Percentiles rank a stretch among this genome's conserved stretches.
These are phyloP conservation scores for Chrysoporthe cubensis DNA, from an alignment of 2,329 filamentous ascomycete genomes.

Conservation along the genomic window DNA sequence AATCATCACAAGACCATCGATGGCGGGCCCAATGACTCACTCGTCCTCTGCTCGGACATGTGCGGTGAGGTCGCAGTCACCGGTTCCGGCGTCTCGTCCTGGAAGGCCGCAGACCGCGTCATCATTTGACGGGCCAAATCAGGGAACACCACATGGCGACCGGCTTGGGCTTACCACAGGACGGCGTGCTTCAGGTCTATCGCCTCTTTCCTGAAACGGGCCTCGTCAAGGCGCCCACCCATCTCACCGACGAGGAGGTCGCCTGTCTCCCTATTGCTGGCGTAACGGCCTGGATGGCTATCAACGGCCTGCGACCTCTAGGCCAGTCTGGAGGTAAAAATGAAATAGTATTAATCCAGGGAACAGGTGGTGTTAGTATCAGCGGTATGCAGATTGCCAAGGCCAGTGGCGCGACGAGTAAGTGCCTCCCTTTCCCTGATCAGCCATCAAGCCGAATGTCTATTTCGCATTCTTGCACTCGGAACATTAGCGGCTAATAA, in stretches of 20 bases:
- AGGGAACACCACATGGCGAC: constrained; percentile 56
- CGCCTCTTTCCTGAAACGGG: constrained; percentile 61
- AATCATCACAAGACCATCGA: constrained; percentile 63
- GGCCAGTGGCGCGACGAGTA: constrained; percentile 53
- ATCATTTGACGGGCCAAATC: constrained; percentile 65
- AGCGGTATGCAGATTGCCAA: constrained; percentile 58
- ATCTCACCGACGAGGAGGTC: constrained; percentile 63
- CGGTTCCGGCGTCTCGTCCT: constrained; percentile 46
- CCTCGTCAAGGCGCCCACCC: constrained; percentile 59
- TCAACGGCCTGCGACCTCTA: constrained; percentile 62
- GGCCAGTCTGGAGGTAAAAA: constrained; percentile 52
- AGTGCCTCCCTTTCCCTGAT: constrained; percentile 33
- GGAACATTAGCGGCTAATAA: constrained; percentile 37
- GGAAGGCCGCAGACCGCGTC: constrained; percentile 66
- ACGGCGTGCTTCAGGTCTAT: constrained; percentile 62
- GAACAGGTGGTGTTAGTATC: constrained; percentile 58
- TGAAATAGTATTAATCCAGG: constrained; percentile 55
- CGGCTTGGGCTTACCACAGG: constrained; percentile 64
- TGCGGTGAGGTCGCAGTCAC: constrained; percentile 62
- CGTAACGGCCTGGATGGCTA: constrained; percentile 67
- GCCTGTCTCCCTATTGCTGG: constrained; percentile 63
- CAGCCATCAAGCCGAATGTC: too few species aligned
- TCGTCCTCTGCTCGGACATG: constrained; percentile 73
- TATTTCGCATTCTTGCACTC: constrained; percentile 17
- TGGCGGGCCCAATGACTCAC: constrained; percentile 39